Evolutionary conservation across 176 grass and related monocot species (phyloP), one percentile per base, ranked within the genome.

Genomic region (Otatea glauca): DNA sequence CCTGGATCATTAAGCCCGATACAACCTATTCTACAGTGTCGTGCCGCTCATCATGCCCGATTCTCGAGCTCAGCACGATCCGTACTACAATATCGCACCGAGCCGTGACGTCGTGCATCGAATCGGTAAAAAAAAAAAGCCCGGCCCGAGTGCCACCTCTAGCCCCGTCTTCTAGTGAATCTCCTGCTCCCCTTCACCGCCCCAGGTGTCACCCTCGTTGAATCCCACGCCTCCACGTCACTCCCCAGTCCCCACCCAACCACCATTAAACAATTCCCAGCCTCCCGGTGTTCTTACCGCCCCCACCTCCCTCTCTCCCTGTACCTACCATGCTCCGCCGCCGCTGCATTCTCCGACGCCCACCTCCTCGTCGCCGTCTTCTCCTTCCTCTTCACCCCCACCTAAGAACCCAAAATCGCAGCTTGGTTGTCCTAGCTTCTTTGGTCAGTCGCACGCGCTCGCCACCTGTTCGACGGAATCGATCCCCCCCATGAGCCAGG

Each of bases 381-480:
- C 69, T 95, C 90, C 68, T 98, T 98, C 86, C 93, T 95, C 63
- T 98, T 98, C 89, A 90, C 95, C 76, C 96, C 96, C 66, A 95
- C 96, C 68, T 95, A 91, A 94, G 39, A 56, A 9, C 6, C 54
- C 54, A 56, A 11, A 23, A 59, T 59, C 56, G 56, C 21, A 4
- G 56, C 56, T 59, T 59, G 21, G 8, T 43, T 8, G 5, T 66
- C 0, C 0, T 25, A 6, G 43, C 54, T n/a, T n/a, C 54, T 56
- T 56, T 18, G 4, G 54, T 21, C 20, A 56, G 7, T 56, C 18
- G 18, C 54, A 21, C 18, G 54, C 6, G 21, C 41, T 59, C 38
- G 35, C 53, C 21, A 5, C 56, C 6, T 43, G 56, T 49, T 82
- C 53, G 65, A 16, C 38, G 29, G 38, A 27, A 20, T 27, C 73